A percentile compares a stretch with the other conserved stretches of the same genome.
Conservation (phyloP, 2,329 filamentous ascomycete genomes). For the Chaetomium sp. region DNA sequence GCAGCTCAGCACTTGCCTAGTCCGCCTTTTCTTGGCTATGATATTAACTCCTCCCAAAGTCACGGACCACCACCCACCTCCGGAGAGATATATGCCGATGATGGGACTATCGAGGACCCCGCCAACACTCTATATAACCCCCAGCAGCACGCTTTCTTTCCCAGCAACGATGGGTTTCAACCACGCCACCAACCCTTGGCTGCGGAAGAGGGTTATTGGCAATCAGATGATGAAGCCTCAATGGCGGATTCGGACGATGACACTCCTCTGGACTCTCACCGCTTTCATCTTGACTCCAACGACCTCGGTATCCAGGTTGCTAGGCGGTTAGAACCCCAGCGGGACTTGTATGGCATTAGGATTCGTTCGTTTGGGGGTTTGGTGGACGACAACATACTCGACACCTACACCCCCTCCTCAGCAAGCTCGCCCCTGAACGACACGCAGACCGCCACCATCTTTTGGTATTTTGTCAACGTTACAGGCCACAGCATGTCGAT, state of each 20-base stretch:
- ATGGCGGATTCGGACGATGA: constrained; percentile 58
- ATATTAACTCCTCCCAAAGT: neutral
- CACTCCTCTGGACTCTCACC: constrained; percentile 34
- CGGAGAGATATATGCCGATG: neutral
- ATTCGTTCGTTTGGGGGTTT: constrained; percentile 45
- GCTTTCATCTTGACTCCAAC: constrained; percentile 32
- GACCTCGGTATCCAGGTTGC: constrained; percentile 36
- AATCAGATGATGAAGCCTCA: constrained; percentile 55
- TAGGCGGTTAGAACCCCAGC: constrained; percentile 30
- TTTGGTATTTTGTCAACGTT: constrained; percentile 86
- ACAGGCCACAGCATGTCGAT: constrained; percentile 81
- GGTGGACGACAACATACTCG: constrained; percentile 46
- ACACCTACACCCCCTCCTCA: constrained; percentile 60
- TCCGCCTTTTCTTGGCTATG: constrained; percentile 6
- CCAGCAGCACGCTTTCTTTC: neutral
- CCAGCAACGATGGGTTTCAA: neutral
- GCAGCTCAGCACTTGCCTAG: constrained; percentile 8
- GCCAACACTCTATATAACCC: neutral
- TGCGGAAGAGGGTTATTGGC: constrained; percentile 38
- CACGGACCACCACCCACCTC: neutral
- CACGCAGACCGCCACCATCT: constrained; percentile 71
- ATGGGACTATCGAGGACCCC: neutral
- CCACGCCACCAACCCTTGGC: constrained; percentile 5
- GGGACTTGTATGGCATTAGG: constrained; percentile 39
- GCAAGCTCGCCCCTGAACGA: constrained; percentile 70